A percentile compares a stretch with the other conserved stretches of the same genome.
Conservation (phyloP, 192 early-diverging fungal species). For the Linderina pennispora region DNA sequence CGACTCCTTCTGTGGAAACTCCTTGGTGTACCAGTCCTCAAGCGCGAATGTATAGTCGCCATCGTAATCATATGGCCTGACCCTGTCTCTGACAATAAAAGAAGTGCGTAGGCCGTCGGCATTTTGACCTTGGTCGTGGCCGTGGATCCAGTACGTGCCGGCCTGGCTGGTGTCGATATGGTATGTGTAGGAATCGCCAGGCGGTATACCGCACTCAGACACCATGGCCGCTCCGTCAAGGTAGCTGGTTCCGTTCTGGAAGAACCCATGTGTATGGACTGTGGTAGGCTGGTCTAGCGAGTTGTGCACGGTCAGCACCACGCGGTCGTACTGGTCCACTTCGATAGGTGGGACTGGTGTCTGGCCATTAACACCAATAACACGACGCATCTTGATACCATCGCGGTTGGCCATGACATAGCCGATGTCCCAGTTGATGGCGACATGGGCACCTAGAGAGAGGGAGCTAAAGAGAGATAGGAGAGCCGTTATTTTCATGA, state of each 20-base stretch:
- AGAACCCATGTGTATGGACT: slow-evolving; percentile 72
- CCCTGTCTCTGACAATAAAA: slow-evolving; percentile 56
- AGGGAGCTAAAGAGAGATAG: not conserved
- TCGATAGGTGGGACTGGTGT: slow-evolving; percentile 48
- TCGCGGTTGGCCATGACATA: slow-evolving; percentile 61
- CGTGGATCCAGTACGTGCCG: slow-evolving; percentile 82
- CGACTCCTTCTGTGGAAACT: slow-evolving; percentile 46
- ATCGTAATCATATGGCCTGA: slow-evolving; percentile 52
- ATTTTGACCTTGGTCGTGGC: slow-evolving; percentile 63
- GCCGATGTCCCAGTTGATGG: slow-evolving; percentile 59
- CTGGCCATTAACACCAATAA: slow-evolving; percentile 57
- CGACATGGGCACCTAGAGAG: slow-evolving; percentile 2
- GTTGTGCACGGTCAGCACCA: slow-evolving; percentile 43
- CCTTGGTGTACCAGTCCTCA: slow-evolving; percentile 64
- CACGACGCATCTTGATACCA: slow-evolving; percentile 50
- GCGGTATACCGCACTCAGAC: slow-evolving; percentile 71
- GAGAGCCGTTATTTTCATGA: no score
- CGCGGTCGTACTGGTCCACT: slow-evolving; percentile 9
- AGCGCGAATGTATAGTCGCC: slow-evolving; percentile 56
- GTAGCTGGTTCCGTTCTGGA: slow-evolving; percentile 60
- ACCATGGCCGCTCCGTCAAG: slow-evolving; percentile 63
- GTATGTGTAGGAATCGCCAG: slow-evolving; percentile 58
- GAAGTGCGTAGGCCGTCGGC: slow-evolving; percentile 73
- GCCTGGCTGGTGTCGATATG: slow-evolving; percentile 53
- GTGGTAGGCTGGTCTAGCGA: slow-evolving; percentile 53